Conservation (phyloP, 768 basidiomycete species). For the Hericium erinaceus region DNA sequence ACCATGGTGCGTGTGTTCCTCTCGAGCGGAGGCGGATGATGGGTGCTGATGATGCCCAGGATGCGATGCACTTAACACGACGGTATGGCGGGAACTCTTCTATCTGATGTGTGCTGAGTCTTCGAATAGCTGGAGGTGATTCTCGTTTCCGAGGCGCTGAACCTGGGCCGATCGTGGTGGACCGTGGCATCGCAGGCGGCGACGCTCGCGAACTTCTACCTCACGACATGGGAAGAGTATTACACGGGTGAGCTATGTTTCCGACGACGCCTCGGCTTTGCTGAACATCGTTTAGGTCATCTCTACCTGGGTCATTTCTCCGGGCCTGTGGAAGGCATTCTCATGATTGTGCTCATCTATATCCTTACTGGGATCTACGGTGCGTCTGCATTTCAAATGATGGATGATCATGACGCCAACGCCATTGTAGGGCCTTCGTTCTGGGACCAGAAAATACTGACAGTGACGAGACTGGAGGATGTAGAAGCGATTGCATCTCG, state of each 20-base stretch:
- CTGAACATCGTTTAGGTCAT: slow-evolving; percentile 40
- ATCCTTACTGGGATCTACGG: slow-evolving; percentile 70
- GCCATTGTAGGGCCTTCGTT: slow-evolving; percentile 52
- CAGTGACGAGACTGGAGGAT: slow-evolving; percentile 45
- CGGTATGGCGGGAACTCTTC: slow-evolving; percentile 33
- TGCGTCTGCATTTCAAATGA: slow-evolving; percentile 19
- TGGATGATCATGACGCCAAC: not conserved
- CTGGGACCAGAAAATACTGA: slow-evolving; percentile 68
- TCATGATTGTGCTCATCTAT: slow-evolving; percentile 75
- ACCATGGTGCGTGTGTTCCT: slow-evolving; percentile 62
- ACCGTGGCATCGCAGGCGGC: slow-evolving; percentile 79
- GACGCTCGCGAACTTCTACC: slow-evolving; percentile 61
- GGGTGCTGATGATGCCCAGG: slow-evolving; percentile 30
- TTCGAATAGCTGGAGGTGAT: slow-evolving; percentile 70
- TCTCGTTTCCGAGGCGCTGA: slow-evolving; percentile 75
- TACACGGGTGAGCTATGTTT: slow-evolving; percentile 54
- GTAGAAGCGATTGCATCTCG: slow-evolving; percentile 34
- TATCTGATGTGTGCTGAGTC: not conserved
- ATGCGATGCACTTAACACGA: slow-evolving; percentile 92
- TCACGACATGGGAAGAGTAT: slow-evolving; percentile 76
- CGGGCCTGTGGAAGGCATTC: slow-evolving; percentile 93
- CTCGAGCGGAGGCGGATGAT: not conserved
- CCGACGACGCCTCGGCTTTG: not conserved
- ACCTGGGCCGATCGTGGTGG: slow-evolving; percentile 95
- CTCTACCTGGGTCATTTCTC: slow-evolving; percentile 90